These are phyloP conservation scores for Picea abies DNA, from an alignment of 83 land plant species.

Conservation along the genomic window DNA sequence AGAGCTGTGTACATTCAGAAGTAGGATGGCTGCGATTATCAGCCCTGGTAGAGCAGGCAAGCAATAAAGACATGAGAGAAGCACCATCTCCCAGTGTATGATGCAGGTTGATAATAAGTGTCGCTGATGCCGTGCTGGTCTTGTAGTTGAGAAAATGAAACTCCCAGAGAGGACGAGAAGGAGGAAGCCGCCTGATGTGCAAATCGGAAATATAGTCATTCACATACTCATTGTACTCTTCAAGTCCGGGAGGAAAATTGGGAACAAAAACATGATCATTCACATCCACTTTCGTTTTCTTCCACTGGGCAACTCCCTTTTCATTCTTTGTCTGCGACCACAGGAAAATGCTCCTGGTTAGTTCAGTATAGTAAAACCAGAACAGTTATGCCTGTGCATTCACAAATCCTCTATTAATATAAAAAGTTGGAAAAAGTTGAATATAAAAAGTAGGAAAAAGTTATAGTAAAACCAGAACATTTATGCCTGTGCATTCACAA, in stretches of 20 bases:
- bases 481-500: not conserved
- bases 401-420: too few species aligned
- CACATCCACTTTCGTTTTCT: conserved; percentile 32
- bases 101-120: conserved; percentile 42
- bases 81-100: conserved; percentile 54
- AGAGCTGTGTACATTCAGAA: conserved; percentile 27
- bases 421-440: too few species aligned
- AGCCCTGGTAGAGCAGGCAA: conserved; percentile 37
- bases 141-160: conserved; percentile 42
- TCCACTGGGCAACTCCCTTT: conserved; percentile 35
- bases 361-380: too few species aligned
- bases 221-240: conserved; percentile 30
- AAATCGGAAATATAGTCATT: conserved; percentile 31
- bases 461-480: too few species aligned
- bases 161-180: conserved; percentile 35
- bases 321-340: conserved; percentile 23
- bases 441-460: too few species aligned
- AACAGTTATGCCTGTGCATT: too few species aligned
- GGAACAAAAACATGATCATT: conserved; percentile 41
- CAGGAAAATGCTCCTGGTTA: not conserved
- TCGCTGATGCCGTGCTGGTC: conserved; percentile 29
- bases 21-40: conserved; percentile 37
- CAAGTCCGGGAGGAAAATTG: conserved; percentile 21
- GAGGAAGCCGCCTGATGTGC: conserved; percentile 22
- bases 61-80: conserved; percentile 36